Percentiles rank a stretch among this genome's conserved stretches.
phyloP scores from a whole-genome alignment of 495 filamentous ascomycete genomes.

The Xylaria palmicola region DNA sequence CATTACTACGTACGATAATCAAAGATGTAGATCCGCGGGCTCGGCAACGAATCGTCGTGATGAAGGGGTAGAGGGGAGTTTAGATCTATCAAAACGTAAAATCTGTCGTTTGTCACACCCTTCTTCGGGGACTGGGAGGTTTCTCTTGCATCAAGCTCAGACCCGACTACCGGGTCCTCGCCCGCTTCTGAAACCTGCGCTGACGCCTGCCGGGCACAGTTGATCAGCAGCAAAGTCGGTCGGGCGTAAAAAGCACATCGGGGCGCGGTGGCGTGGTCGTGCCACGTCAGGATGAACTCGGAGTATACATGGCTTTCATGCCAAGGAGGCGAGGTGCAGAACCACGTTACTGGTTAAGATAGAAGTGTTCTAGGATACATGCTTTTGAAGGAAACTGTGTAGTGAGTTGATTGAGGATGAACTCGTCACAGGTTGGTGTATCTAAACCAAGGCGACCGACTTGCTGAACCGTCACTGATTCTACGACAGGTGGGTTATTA shows the following conservation, averaged over 20 bases:
- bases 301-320: slow-evolving; percentile 7
- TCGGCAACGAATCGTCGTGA: too few species aligned
- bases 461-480: neutral
- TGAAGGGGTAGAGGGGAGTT: too few species aligned
- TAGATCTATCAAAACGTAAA: neutral
- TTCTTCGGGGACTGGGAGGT: neutral
- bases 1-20: too few species aligned
- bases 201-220: neutral
- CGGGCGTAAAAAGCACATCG: slow-evolving; percentile 7
- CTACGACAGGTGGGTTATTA: too few species aligned
- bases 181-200: neutral
- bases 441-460: neutral
- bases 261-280: slow-evolving; percentile 1
- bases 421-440: neutral
- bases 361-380: neutral
- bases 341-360: neutral
- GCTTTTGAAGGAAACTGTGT: neutral
- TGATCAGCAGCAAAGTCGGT: neutral
- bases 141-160: neutral
- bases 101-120: neutral
- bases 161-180: neutral
- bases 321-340: neutral
- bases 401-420: too few species aligned
- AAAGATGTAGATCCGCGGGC: neutral
- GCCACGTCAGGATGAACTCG: neutral